Evolutionary conservation across 1,139 yeast genomes (phyloP).

Genomic region (Kluyveromyces sp.): DNA sequence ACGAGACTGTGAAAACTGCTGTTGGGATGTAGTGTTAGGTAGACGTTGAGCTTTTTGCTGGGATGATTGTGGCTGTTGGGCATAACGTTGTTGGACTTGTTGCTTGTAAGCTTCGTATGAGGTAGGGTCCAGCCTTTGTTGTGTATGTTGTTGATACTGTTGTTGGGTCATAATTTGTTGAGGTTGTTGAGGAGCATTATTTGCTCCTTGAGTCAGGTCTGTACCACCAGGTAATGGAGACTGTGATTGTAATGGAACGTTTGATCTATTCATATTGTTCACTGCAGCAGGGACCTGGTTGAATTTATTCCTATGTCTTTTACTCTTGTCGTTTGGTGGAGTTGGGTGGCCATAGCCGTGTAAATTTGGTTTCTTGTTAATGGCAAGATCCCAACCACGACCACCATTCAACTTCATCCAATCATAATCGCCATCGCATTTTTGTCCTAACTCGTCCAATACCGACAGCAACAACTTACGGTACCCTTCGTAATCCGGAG

Average conservation of each 20-base stretch:
- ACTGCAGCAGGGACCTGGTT: slow-evolving; percentile 9
- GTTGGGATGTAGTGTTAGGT: slow-evolving; percentile 14
- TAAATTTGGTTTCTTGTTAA: slow-evolving; percentile 70
- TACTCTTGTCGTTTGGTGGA: slow-evolving; percentile 40
- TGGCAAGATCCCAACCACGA: slow-evolving; percentile 73
- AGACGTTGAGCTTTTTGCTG: slow-evolving; percentile 15
- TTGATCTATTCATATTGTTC: slow-evolving; percentile 4
- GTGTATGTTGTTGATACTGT: slow-evolving; percentile 19
- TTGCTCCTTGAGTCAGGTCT: neutral
- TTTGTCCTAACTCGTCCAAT: slow-evolving; percentile 48
- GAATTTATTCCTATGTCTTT: slow-evolving; percentile 33
- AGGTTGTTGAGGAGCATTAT: slow-evolving; percentile 2
- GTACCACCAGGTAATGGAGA: slow-evolving; percentile 9
- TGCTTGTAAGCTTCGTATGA: slow-evolving; percentile 33
- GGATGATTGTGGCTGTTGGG: slow-evolving; percentile 23
- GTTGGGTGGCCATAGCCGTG: slow-evolving; percentile 77
- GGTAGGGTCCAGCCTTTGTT: slow-evolving; percentile 29
- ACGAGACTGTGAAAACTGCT: slow-evolving; percentile 14
- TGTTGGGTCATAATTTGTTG: slow-evolving; percentile 15
- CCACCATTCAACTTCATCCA: slow-evolving; percentile 83
- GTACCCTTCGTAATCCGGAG: slow-evolving; percentile 70
- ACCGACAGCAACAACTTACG: slow-evolving; percentile 55
- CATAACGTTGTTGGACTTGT: slow-evolving; percentile 30
- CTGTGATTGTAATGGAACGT: slow-evolving; percentile 5
- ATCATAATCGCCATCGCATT: slow-evolving; percentile 64